phyloP scores from a whole-genome alignment of 2,329 filamentous ascomycete species.

The Dothideomycetes sp. region DNA sequence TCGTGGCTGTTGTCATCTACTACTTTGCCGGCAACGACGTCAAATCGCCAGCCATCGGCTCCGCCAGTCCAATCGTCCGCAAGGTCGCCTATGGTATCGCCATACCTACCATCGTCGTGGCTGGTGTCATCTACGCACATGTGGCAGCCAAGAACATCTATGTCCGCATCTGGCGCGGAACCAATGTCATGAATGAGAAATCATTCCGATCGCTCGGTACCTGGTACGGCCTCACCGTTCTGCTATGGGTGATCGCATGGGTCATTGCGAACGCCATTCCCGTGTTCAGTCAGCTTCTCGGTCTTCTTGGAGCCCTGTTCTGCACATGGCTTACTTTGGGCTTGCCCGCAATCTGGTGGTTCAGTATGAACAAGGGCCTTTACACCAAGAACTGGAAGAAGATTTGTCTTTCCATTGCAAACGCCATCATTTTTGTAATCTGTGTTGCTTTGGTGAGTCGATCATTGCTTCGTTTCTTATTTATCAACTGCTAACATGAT shows the following conservation, averaged over 20 bases:
- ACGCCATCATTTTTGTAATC: slow-evolving; percentile 30
- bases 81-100: slow-evolving; percentile 65
- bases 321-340: slow-evolving; percentile 53
- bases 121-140: slow-evolving; percentile 61
- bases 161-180: slow-evolving; percentile 46
- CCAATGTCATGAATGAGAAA: slow-evolving; percentile 31
- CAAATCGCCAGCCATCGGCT: slow-evolving; percentile 55
- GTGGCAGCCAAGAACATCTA: slow-evolving; percentile 60
- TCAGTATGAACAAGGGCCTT: slow-evolving; percentile 28
- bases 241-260: slow-evolving; percentile 53
- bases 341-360: slow-evolving; percentile 15
- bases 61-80: slow-evolving; percentile 44
- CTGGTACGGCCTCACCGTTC: slow-evolving; percentile 50
- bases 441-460: slow-evolving; percentile 12
- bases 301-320: slow-evolving; percentile 52
- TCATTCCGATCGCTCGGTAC: slow-evolving; percentile 35
- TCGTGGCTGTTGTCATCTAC: slow-evolving; percentile 59
- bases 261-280: slow-evolving; percentile 62
- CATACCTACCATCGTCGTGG: slow-evolving; percentile 61
- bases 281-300: slow-evolving; percentile 58
- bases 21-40: slow-evolving; percentile 53
- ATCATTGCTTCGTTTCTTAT: neutral
- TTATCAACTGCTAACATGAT: neutral
- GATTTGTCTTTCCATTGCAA: slow-evolving; percentile 33
- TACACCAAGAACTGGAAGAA: slow-evolving; percentile 36